These are phyloP conservation scores for Pythium angustatum DNA, from an alignment of 352 stramenopile species.

Conservation along the genomic window DNA sequence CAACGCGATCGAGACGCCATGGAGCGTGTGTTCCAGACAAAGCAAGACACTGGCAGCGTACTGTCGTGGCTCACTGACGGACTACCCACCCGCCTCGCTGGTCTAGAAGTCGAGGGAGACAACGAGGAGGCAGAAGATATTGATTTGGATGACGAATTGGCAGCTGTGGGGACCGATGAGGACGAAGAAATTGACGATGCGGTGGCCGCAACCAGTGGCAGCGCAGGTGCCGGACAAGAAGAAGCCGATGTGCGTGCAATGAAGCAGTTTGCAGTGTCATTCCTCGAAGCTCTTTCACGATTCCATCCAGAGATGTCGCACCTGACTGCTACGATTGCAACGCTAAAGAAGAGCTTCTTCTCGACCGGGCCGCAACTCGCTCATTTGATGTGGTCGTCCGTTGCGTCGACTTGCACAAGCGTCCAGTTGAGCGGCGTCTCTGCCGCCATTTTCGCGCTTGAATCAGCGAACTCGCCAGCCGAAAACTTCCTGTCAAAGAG, in stretches of 20 bases:
- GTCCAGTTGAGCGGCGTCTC: conserved; percentile 74
- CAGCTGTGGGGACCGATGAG: neutral
- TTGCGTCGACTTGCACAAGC: conserved; percentile 63
- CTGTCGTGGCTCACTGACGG: conserved; percentile 59
- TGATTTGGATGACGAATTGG: conserved; percentile 21
- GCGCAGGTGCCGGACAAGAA: conserved; percentile 8
- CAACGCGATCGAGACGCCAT: conserved; percentile 62
- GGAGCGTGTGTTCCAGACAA: conserved; percentile 72
- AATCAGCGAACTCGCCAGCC: conserved; percentile 27
- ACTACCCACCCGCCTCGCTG: conserved; percentile 46
- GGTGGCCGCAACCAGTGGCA: neutral
- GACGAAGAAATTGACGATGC: neutral
- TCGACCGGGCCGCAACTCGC: conserved; percentile 66
- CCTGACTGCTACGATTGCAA: conserved; percentile 48
- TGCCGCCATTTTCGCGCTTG: conserved; percentile 50
- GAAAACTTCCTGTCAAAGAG: conserved; percentile 26
- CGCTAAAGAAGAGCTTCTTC: conserved; percentile 73
- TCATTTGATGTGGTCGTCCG: conserved; percentile 76
- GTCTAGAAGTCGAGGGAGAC: conserved; percentile 38
- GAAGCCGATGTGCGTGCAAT: conserved; percentile 62
- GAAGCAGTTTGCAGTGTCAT: conserved; percentile 74
- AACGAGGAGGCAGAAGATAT: conserved; percentile 40
- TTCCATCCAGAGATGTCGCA: conserved; percentile 70
- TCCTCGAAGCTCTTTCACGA: conserved; percentile 61
- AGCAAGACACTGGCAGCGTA: conserved; percentile 70